Percentiles rank a stretch among this genome's conserved stretches.
phyloP scores from a whole-genome alignment of 1,284 basidiomycete species.

The Microbotryomycetes sp. region DNA sequence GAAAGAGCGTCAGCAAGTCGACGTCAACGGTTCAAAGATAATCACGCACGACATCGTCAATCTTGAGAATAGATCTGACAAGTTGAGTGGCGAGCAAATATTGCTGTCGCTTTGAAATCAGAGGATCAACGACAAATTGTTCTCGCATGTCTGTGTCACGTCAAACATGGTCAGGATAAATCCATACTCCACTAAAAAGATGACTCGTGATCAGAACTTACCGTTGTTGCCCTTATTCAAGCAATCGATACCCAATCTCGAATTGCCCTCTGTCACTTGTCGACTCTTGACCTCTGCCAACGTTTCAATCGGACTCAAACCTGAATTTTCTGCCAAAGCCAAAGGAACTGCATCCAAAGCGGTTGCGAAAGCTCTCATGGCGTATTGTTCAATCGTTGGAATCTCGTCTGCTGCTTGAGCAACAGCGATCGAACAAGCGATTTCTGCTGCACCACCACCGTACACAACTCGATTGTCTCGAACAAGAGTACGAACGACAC shows the following conservation, averaged over 20 bases:
- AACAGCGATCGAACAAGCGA: slow-evolving; percentile 89
- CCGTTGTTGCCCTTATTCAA: slow-evolving; percentile 76
- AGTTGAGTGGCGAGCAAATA: slow-evolving; percentile 96
- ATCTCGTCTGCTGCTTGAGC: slow-evolving; percentile 94
- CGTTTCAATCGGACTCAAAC: slow-evolving; percentile 91
- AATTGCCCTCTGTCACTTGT: slow-evolving; percentile 81
- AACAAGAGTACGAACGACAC: slow-evolving; percentile 91
- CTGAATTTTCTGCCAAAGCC: slow-evolving; percentile 95
- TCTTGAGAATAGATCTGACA: slow-evolving; percentile 44
- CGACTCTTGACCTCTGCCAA: slow-evolving; percentile 88
- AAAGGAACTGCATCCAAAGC: slow-evolving; percentile 90
- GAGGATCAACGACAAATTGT: slow-evolving; percentile 93
- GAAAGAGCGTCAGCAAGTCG: too few species aligned
- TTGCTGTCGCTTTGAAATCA: slow-evolving; percentile 96
- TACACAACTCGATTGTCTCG: slow-evolving; percentile 96
- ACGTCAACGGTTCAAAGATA: neutral
- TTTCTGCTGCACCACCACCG: slow-evolving; percentile 95
- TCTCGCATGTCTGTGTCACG: slow-evolving; percentile 78
- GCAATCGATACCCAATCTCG: slow-evolving; percentile 89
- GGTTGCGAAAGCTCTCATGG: slow-evolving; percentile 94
- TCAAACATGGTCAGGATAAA: neutral
- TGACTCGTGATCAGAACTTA: slow-evolving; percentile 44
- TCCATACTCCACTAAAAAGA: neutral
- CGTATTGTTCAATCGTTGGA: slow-evolving; percentile 96
- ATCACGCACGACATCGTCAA: slow-evolving; percentile 34